Conservation (phyloP, 805 yeast genomes). For the Blastobotrys chiropterorum region DNA sequence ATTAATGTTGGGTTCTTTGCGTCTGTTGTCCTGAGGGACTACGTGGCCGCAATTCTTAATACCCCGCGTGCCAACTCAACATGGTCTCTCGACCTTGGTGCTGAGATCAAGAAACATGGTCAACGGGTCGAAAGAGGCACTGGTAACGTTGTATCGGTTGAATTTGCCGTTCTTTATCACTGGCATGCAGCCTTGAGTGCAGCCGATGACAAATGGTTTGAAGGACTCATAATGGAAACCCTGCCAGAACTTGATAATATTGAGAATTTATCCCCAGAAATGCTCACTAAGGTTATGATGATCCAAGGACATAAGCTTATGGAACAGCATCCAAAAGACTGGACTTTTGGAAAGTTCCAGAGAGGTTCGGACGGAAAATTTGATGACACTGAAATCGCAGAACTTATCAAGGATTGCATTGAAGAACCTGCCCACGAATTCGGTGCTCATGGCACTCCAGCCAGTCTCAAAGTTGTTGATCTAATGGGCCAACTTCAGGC, state of each 20-base stretch:
- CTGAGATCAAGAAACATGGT: constrained; percentile 1
- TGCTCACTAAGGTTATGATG: background rate
- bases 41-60: constrained; percentile 4
- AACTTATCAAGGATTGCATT: constrained; percentile 3
- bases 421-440: constrained; percentile 4
- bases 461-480: constrained; percentile 1
- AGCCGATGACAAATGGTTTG: constrained; percentile 4
- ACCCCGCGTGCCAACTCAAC: constrained; percentile 4
- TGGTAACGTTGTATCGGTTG: constrained; percentile 3
- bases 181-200: constrained; percentile 5
- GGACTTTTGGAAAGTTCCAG: constrained; percentile 2
- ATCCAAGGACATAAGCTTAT: constrained; percentile 2
- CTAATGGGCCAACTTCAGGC: background rate
- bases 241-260: background rate
- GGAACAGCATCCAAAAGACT: background rate
- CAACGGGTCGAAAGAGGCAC: constrained; percentile 2
- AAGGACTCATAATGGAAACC: background rate
- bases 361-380: constrained; percentile 1
- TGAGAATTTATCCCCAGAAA: background rate
- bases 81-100: constrained; percentile 2
- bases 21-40: constrained; percentile 2
- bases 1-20: constrained; percentile 5
- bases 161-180: constrained; percentile 4
- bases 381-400: constrained; percentile 3
- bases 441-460: constrained; percentile 2